phyloP scores from a whole-genome alignment of 495 filamentous ascomycete species.

The Penicillium longicatenatum region DNA sequence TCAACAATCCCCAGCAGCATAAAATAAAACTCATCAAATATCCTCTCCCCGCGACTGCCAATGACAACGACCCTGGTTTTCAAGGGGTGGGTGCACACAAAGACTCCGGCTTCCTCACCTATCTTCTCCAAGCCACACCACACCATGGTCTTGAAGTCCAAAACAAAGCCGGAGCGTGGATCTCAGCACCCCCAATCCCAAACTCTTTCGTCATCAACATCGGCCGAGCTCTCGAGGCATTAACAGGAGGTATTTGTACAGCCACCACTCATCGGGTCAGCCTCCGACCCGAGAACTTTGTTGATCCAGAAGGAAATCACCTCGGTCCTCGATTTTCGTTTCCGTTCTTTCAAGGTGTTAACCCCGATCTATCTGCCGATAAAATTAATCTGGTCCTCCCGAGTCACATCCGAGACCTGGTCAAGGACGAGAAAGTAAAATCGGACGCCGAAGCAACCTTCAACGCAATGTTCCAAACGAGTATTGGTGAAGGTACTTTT shows the following conservation, averaged over 20 bases:
- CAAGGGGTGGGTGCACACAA: conserved; percentile 91
- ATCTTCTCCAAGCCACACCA: conserved; percentile 80
- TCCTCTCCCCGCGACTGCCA: conserved; percentile 54
- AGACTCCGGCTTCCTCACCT: conserved; percentile 84
- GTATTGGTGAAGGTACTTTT: conserved; percentile 79
- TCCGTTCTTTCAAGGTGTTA: conserved; percentile 89
- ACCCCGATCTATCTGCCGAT: conserved; percentile 78
- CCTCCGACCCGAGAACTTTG: conserved; percentile 35
- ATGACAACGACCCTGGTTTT: conserved; percentile 9
- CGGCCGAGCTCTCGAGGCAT: conserved; percentile 87
- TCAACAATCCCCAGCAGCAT: conserved; percentile 79
- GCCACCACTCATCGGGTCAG: conserved; percentile 83
- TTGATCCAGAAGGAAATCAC: conserved; percentile 22
- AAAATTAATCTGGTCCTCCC: conserved; percentile 71
- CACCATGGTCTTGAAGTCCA: conserved; percentile 88
- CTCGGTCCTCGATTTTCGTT: conserved; percentile 77
- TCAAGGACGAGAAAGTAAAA: conserved; percentile 41
- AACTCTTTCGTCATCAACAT: conserved; percentile 82
- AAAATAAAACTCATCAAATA: conserved; percentile 93
- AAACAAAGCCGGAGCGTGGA: conserved; percentile 80
- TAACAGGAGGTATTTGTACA: conserved; percentile 86
- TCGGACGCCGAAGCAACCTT: conserved; percentile 50
- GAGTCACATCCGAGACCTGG: conserved; percentile 54
- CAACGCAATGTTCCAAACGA: conserved; percentile 47
- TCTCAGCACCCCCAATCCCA: conserved; percentile 56